phyloP scores from a whole-genome alignment of 306 rosid genomes.

The Fragaria nilgerrensis region DNA sequence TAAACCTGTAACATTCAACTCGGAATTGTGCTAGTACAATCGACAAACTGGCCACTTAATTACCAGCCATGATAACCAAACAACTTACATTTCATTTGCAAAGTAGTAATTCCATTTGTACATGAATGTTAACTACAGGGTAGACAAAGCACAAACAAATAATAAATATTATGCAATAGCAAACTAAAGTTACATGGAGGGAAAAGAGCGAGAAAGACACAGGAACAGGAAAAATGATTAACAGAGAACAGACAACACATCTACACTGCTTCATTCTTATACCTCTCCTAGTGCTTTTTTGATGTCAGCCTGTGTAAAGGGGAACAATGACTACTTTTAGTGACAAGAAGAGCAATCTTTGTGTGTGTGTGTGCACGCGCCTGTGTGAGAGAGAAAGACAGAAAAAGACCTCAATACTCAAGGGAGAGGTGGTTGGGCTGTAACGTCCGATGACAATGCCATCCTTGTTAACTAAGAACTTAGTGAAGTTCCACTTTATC shows the following conservation, averaged over 20 bases:
- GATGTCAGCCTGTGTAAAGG: constrained; percentile 56
- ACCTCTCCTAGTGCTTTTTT: constrained; percentile 71
- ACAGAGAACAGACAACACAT: neutral
- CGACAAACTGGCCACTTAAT: neutral
- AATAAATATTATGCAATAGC: neutral
- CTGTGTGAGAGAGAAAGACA: constrained; percentile 11
- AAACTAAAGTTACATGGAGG: neutral
- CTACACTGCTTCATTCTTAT: constrained; percentile 26
- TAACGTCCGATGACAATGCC: constrained; percentile 69
- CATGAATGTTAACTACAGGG: constrained; percentile 4
- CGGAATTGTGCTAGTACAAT: neutral
- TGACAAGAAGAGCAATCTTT: neutral
- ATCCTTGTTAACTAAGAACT: constrained; percentile 70
- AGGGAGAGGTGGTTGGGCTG: constrained; percentile 61
- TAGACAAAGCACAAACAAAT: neutral
- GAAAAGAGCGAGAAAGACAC: neutral
- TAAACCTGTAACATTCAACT: neutral
- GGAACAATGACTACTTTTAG: constrained; percentile 16
- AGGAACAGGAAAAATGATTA: neutral
- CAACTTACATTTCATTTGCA: constrained; percentile 9
- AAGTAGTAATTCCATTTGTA: neutral
- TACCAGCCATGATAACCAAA: neutral
- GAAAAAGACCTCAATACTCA: constrained; percentile 54
- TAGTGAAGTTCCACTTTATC: constrained; percentile 96
- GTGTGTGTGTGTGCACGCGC: neutral